Base-by-base conservation (phyloP, 2,329 filamentous ascomycete genomes). In the Cladosporium velox region DNA sequence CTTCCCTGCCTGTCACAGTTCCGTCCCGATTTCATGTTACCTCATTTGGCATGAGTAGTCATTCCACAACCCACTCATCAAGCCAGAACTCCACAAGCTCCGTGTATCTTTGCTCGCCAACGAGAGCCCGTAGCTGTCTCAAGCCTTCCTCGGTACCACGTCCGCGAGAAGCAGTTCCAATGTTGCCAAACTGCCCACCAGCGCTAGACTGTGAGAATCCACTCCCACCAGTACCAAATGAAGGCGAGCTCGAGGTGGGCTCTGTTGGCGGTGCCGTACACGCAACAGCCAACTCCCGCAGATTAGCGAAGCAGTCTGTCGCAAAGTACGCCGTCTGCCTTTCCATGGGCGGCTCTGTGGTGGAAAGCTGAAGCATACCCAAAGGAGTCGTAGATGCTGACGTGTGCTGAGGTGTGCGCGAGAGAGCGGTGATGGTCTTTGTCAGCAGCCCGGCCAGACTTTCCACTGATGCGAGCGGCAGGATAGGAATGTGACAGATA, bases 1-100 rank as follows among this genome's bases (percentile, higher is more conserved):
- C 3, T 12, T 47, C 4, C 41, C 11, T 21, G 12, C 8, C 41
- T 44, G 6, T n/a, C 10, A 44, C n/a, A 7, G 21, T 12, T 5
- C 3, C n/a, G 3, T 12, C n/a, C 7, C 10, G 3, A 18, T 18
- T 26, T 14, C 2, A 52, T 52, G 24, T 28, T 52, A 24, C 24
- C 15, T 52, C 24, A 55, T 18, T 11, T 2, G n/a, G 18, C 30
- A 14, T n/a, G 18, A 10, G 18, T 14, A 3, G 15, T 65, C 26
- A 78, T 32, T 76, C 75, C 34, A 70, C 65, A 28, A 67, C 64
- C 68, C 69, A 72, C 67, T 79, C 77, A 44, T 72, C 70, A 32
- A 63, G 68, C 79, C 79, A 81, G 67, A 80, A 81, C 14, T 73
- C 72, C n/a, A 76, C 60, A 52, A 81, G 70, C n/a, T 73, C 72